phyloP scores from a whole-genome alignment of 1,284 basidiomycete species.

The Moesziomyces parantarcticus region DNA sequence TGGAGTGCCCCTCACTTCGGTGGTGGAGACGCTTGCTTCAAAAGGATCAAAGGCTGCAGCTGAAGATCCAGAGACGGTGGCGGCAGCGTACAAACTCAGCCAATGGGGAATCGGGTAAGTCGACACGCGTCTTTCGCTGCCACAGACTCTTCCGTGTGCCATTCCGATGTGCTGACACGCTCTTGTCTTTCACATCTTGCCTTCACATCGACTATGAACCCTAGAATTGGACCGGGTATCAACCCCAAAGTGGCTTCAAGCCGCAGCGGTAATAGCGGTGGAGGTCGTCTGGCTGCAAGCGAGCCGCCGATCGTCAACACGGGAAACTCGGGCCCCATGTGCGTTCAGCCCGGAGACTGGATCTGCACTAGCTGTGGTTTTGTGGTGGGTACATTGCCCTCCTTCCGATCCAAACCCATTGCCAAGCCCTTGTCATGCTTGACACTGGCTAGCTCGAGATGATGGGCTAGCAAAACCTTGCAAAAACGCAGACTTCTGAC shows the following conservation, averaged over 20 bases:
- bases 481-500: too few species aligned
- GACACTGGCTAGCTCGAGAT: too few species aligned
- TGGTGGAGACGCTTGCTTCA: slow-evolving; percentile 38
- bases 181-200: neutral
- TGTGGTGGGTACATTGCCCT: slow-evolving; percentile 39
- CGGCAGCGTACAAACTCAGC: slow-evolving; percentile 40
- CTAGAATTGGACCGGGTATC: slow-evolving; percentile 54
- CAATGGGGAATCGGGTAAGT: slow-evolving; percentile 49
- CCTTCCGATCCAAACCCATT: too few species aligned
- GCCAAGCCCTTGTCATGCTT: too few species aligned
- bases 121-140: neutral
- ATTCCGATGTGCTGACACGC: neutral
- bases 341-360: slow-evolving; percentile 90
- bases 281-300: slow-evolving; percentile 20
- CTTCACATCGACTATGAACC: neutral
- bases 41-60: slow-evolving; percentile 46
- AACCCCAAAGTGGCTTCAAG: slow-evolving; percentile 45
- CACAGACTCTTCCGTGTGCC: too few species aligned
- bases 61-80: slow-evolving; percentile 44
- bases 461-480: too few species aligned
- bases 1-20: slow-evolving; percentile 38
- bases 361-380: slow-evolving; percentile 78
- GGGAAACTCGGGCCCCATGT: slow-evolving; percentile 84
- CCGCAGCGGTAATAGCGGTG: slow-evolving; percentile 14
- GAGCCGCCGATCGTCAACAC: slow-evolving; percentile 77